Conservation (phyloP, 768 basidiomycete species). For the Suillus clintonianus region DNA sequence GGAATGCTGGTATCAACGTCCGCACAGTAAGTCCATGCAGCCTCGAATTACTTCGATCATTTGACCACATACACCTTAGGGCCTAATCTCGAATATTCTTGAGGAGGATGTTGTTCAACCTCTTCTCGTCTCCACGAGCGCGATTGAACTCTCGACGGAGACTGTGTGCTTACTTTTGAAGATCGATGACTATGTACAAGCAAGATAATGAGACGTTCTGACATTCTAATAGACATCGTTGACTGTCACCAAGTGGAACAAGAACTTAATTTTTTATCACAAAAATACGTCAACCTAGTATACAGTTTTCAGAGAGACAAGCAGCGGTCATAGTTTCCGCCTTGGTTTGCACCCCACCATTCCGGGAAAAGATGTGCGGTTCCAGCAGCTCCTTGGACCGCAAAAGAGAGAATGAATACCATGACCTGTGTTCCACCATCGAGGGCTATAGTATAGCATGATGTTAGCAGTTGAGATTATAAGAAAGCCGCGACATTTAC, state of each 20-base stretch:
- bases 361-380: conserved; percentile 46
- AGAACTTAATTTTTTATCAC: too few relatives aligned
- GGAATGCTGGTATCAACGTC: conserved; percentile 96
- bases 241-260: neutral
- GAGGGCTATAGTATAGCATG: conserved; percentile 23
- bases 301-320: neutral
- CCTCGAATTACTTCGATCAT: neutral
- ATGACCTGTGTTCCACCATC: conserved; percentile 50
- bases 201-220: conserved; percentile 45
- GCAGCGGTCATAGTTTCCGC: conserved; percentile 31
- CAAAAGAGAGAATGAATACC: conserved; percentile 52
- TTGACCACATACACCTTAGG: conserved; percentile 45
- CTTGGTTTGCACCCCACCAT: conserved; percentile 57
- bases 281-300: neutral
- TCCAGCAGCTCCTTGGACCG: conserved; percentile 54
- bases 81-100: conserved; percentile 93
- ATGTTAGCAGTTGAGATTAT: neutral
- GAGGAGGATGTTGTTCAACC: conserved; percentile 99
- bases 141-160: conserved; percentile 93
- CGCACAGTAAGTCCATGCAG: conserved; percentile 67
- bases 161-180: conserved; percentile 95
- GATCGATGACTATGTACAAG: conserved; percentile 92
- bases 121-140: conserved; percentile 91
- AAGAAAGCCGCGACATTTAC: conserved; percentile 8
- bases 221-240: neutral